These are phyloP conservation scores for Colletotrichum neosansevieriae DNA, from an alignment of 2,329 filamentous ascomycete species.

Conservation along the genomic window DNA sequence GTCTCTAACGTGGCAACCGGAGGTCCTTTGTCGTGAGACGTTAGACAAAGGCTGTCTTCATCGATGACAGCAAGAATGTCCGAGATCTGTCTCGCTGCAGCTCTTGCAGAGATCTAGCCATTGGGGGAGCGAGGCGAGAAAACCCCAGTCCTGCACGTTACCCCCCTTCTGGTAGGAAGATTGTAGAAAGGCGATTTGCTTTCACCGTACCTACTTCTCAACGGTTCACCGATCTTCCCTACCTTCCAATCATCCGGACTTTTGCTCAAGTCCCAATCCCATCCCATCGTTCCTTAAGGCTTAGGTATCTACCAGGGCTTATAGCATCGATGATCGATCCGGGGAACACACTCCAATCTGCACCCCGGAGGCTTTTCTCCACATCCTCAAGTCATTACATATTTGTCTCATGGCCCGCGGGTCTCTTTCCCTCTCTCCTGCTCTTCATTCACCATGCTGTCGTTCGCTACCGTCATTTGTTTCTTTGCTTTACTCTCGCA, in stretches of 20 bases:
- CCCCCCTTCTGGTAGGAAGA: too few species aligned
- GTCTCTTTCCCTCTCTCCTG: not conserved
- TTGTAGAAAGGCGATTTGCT: too few species aligned
- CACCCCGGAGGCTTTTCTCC: conserved; percentile 2
- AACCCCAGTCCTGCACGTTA: too few species aligned
- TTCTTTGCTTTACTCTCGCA: conserved; percentile 23
- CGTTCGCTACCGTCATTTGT: conserved; percentile 17
- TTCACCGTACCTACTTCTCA: too few species aligned
- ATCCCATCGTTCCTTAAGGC: too few species aligned
- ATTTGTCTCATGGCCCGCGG: not conserved
- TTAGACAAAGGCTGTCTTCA: conserved; percentile 14
- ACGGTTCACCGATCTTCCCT: too few species aligned
- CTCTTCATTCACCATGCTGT: conserved; percentile 16
- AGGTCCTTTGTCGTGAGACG: not conserved
- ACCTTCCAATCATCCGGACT: too few species aligned
- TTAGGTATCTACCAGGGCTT: not conserved
- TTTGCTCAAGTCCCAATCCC: too few species aligned
- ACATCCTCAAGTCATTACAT: not conserved
- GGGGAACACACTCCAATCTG: not conserved
- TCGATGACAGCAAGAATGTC: not conserved
- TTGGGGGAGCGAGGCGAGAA: too few species aligned
- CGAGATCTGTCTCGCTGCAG: too few species aligned
- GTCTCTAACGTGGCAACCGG: not conserved
- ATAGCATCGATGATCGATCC: not conserved
- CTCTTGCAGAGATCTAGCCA: not conserved